Percentiles rank a stretch among this genome's conserved stretches.
Evolutionary conservation across 208 protist species (phyloP).

Genomic region (Trichomonas vaginalis): DNA sequence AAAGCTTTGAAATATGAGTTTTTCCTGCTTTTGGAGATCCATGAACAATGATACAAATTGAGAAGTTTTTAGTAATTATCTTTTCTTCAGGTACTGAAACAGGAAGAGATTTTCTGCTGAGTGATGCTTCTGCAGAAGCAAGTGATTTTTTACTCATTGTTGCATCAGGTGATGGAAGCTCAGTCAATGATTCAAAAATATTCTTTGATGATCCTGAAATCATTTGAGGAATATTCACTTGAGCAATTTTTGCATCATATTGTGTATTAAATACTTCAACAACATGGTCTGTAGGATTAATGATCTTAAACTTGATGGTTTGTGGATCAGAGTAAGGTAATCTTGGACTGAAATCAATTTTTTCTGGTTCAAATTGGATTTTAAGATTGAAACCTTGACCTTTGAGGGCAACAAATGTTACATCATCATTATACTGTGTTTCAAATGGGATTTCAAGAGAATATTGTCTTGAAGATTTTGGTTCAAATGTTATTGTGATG

Average conservation of each 20-base stretch:
- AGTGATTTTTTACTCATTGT: too few relatives aligned
- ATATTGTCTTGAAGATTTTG: not conserved
- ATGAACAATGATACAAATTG: not conserved
- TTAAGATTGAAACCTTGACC: not conserved
- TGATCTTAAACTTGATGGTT: not conserved
- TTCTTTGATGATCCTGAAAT: not conserved
- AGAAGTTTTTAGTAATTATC: not conserved
- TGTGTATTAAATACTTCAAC: not conserved
- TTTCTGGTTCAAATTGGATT: not conserved
- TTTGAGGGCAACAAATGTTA: not conserved
- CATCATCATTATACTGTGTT: not conserved
- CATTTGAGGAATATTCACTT: not conserved
- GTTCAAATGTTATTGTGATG: not conserved
- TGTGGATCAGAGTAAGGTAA: not conserved
- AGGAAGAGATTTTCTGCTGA: not conserved
- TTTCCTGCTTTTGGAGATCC: not conserved
- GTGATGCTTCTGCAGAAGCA: too few relatives aligned
- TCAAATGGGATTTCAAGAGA: not conserved
- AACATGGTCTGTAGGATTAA: not conserved
- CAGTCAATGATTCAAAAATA: not conserved
- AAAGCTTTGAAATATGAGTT: not conserved
- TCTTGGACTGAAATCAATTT: not conserved
- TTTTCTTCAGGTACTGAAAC: not conserved
- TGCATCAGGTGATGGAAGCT: not conserved
- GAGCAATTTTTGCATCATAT: not conserved